Conservation (phyloP, 2,329 filamentous ascomycete genomes). For the Fusarium napiforme region DNA sequence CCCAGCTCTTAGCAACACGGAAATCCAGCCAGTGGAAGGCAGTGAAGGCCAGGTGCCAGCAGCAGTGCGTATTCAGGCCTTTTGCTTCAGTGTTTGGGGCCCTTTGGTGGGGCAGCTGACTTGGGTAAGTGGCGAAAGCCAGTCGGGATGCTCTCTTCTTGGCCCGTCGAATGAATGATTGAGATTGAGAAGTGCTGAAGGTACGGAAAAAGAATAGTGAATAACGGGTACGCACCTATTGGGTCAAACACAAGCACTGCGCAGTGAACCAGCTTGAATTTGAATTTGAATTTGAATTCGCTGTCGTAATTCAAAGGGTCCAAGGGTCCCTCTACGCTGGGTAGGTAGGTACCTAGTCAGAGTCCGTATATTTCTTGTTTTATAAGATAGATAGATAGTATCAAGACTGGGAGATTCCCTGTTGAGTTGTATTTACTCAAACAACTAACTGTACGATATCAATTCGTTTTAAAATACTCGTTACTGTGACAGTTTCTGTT, state of each 20-base stretch:
- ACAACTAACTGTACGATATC: background rate
- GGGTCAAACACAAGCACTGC: background rate
- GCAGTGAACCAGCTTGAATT: background rate
- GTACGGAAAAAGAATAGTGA: conserved; percentile 29
- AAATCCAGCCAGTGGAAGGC: background rate
- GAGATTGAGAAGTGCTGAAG: background rate
- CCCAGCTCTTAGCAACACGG: conserved; percentile 6
- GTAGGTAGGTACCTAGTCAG: too few species aligned
- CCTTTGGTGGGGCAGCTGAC: conserved; percentile 50
- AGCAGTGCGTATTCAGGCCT: conserved; percentile 28
- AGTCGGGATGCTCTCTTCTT: conserved; percentile 16
- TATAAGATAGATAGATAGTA: background rate
- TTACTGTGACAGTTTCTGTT: conserved; percentile 3
- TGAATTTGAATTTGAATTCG: background rate
- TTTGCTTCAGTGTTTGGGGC: conserved; percentile 31
- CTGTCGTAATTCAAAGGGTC: conserved; percentile 32
- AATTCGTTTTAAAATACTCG: background rate
- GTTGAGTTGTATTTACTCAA: background rate
- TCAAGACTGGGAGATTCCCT: conserved; percentile 5
- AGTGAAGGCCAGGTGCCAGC: conserved; percentile 19
- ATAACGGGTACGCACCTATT: conserved; percentile 20
- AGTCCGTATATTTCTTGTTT: conserved; percentile 11
- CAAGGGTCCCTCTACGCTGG: conserved; percentile 25
- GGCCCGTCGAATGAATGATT: conserved; percentile 4
- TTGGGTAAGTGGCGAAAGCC: conserved; percentile 48